Conservation (phyloP, 345 rosid genomes). For the Boechera divaricarpa region DNA sequence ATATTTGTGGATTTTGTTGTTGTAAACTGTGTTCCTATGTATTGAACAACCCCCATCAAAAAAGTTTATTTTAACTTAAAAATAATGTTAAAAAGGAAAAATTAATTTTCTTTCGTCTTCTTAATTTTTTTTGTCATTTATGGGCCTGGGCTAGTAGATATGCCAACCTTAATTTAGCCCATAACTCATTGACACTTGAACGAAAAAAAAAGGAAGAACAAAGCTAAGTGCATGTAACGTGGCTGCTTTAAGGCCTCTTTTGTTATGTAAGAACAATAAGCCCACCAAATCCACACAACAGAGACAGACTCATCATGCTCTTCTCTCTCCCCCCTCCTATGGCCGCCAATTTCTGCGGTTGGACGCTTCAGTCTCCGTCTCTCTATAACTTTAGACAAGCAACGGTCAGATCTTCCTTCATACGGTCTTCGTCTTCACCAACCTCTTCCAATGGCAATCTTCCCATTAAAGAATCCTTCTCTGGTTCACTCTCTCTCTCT, state of each 20-base stretch:
- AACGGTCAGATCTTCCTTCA: conserved; percentile 45
- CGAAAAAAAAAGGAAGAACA: neutral
- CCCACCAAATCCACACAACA: conserved; percentile 36
- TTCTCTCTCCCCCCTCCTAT: conserved; percentile 19
- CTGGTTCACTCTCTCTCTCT: conserved; percentile 51
- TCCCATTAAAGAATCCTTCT: conserved; percentile 42
- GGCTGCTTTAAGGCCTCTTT: conserved; percentile 44
- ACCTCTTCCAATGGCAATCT: conserved; percentile 51
- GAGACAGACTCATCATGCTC: conserved; percentile 3
- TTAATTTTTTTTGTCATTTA: neutral
- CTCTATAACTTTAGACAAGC: conserved; percentile 39
- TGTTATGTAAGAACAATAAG: conserved; percentile 30
- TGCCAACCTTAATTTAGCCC: neutral
- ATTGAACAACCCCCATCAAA: too few relatives aligned
- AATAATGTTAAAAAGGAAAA: too few relatives aligned
- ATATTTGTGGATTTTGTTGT: too few relatives aligned
- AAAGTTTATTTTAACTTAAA: too few relatives aligned
- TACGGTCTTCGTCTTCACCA: conserved; percentile 42
- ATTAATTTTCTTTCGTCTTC: too few relatives aligned
- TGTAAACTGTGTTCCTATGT: too few relatives aligned
- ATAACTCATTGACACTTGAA: neutral
- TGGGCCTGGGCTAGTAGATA: neutral
- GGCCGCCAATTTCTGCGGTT: conserved; percentile 41
- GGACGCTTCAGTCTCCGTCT: conserved; percentile 40
- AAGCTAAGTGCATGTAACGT: conserved; percentile 37